phyloP scores from a whole-genome alignment of 768 basidiomycete species.

The Suillus brevipes region DNA sequence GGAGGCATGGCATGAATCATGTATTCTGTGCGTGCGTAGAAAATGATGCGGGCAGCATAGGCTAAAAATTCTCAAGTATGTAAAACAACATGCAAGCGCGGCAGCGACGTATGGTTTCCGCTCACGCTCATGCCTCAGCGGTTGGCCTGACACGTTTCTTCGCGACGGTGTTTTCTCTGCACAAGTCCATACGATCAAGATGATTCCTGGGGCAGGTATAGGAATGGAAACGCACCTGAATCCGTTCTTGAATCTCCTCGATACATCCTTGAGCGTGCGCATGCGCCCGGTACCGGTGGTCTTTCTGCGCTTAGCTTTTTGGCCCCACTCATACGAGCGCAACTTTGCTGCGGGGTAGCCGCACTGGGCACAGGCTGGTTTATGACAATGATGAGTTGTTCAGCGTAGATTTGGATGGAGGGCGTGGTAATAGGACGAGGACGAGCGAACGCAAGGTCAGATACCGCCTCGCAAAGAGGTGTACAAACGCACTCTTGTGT shows the following conservation, averaged over 20 bases:
- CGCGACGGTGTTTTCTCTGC: conserved; percentile 88
- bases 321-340: conserved; percentile 96
- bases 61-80: conserved; percentile 11
- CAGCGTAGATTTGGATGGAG: neutral
- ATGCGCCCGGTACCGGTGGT: conserved; percentile 98
- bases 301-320: conserved; percentile 99
- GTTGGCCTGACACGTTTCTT: conserved; percentile 74
- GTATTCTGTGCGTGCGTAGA: conserved; percentile 18
- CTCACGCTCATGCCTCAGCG: conserved; percentile 48
- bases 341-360: conserved; percentile 96
- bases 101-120: neutral
- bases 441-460: conserved; percentile 1
- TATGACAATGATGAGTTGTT: conserved; percentile 7
- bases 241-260: conserved; percentile 97
- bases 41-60: conserved; percentile 11
- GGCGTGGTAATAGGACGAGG: neutral
- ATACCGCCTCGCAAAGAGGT: too few relatives aligned
- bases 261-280: conserved; percentile 89
- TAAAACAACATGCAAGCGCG: conserved; percentile 16
- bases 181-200: neutral
- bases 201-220: neutral
- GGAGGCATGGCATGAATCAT: conserved; percentile 16
- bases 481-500: conserved; percentile 79
- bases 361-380: conserved; percentile 87
- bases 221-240: conserved; percentile 63